Evolutionary conservation across 345 rosid species (phyloP), one percentile per base, ranked within the genome.

Genomic region (Populus pruinosa): DNA sequence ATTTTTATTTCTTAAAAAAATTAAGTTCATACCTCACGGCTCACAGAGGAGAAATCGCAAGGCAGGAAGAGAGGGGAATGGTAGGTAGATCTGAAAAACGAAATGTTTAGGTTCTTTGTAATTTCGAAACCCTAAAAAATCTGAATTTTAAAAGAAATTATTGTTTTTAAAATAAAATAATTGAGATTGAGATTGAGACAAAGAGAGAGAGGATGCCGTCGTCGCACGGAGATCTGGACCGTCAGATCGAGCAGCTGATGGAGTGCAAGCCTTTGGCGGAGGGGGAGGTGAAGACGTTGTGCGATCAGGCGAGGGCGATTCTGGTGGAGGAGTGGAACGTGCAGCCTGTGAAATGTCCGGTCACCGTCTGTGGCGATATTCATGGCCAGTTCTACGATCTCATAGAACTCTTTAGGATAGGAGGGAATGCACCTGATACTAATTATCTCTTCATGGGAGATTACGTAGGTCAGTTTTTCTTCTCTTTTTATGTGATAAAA

Each of bases 381-480:
- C 99, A 96, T 79, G 99, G 99, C 16, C 99, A 96, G 89, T 96
- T 96, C 71, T 96, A 96, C 79, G 99, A 96, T 84, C 94, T 96
- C 53, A 83, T 96, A 76, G 99, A 96, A 89, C 97, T 96, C 44
- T 96, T 96, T 78, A 85, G 91, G 68, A 96, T 96, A 69, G 99
- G 99, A 36, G 99, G 99, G 79, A 91, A 90, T 82, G 84, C 99
- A 11, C 99, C 99, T 2, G 98, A 93, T 74, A 96, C 99, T 3
- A 96, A 96, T 78, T 96, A 96, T 78, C 97, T 96, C 85, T 96
- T 96, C 82, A 96, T 96, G 99, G 99, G 99, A 29, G 99, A 96
- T 79, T 96, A 96, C 78, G 99, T 96, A 74, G 99, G 99, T 92
- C 77, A 73, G 97, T 87, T 75, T 31, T 2, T 44, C 35, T 38